Evolutionary conservation across 75 land plant genomes (phyloP), one percentile per base, ranked within the genome.

Genomic region (Chamaecyparis obtusa): DNA sequence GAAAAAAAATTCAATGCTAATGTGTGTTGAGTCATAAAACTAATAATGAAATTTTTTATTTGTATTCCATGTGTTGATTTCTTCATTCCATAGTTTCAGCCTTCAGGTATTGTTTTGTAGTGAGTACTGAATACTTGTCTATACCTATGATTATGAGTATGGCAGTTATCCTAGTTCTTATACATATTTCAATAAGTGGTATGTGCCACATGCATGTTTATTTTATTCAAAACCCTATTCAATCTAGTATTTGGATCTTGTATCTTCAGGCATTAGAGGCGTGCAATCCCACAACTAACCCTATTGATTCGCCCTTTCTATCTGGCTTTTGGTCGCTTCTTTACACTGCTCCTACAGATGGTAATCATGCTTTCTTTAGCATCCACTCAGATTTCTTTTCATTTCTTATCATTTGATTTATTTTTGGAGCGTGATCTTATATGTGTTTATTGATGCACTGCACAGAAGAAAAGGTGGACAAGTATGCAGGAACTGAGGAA

Each of bases 401-500:
- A 27, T 76, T 76, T 77, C 43, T 37, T 7, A 36, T 77, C 69
- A 9, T 72, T 80, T 41, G 49, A 80, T 80, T 77, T 80, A 44
- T 41, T 79, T 7, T 21, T 43, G 48, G 83, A 79, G 39, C 43
- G 19, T 8, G 44, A 80, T 80, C 13, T 80, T 44, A 44, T 44
- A 44, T 80, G 9, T 80, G n/a, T 80, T 27, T 21, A 21, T 1
- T 80, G 49, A 39, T 48, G 24, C 9, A 83, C 30, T 72, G 76
- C 33, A 80, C 85, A 89, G 92, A 85, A 86, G 82, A 84, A 51
- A 91, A 83, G 55, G 85, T 85, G 67, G 92, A 91, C 77, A 91
- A 89, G 87, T 91, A 89, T 87, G 92, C 92, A 72, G 92, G 92
- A 19, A 87, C 92, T 17, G 89, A 91, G 80, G 90, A 91, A 80